Conservation (phyloP, 305 asterid species). For the Withania somnifera region DNA sequence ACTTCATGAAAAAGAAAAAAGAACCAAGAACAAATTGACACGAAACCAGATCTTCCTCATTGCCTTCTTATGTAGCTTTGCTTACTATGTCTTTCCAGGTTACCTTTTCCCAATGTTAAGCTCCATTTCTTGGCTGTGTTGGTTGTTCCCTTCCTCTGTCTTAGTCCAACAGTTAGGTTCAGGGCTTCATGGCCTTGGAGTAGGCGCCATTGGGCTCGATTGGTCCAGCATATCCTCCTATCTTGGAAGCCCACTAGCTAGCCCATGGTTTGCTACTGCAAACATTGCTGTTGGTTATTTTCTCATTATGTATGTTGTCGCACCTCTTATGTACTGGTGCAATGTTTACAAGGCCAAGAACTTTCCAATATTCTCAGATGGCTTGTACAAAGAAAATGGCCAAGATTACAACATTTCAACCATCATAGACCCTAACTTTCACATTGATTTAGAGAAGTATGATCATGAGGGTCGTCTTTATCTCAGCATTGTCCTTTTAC, state of each 20-base stretch:
- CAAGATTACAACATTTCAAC: conserved; percentile 68
- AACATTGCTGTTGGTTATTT: conserved; percentile 79
- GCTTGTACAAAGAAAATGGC: conserved; percentile 65
- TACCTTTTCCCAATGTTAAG: conserved; percentile 72
- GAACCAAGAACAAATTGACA: conserved; percentile 50
- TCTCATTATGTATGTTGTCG: conserved; percentile 48
- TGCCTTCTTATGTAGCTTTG: conserved; percentile 77
- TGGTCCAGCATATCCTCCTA: conserved; percentile 93
- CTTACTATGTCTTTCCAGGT: conserved; percentile 83
- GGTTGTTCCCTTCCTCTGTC: conserved; percentile 66
- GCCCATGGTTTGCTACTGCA: conserved; percentile 98
- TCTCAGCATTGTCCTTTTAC: conserved; percentile 67
- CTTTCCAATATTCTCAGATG: conserved; percentile 84
- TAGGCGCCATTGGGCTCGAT: conserved; percentile 81
- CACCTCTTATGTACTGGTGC: conserved; percentile 65
- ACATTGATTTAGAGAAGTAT: conserved; percentile 63
- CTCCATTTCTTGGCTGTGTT: conserved; percentile 87
- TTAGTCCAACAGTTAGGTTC: conserved; percentile 88
- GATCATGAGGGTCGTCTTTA: conserved; percentile 74
- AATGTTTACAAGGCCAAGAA: conserved; percentile 63
- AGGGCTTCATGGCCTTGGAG: conserved; percentile 83
- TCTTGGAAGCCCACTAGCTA: conserved; percentile 91
- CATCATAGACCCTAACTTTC: conserved; percentile 63
- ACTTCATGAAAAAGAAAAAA: conserved; percentile 78
- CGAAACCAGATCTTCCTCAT: conserved; percentile 76